A percentile compares a stretch with the other conserved stretches of the same genome.
phyloP scores from a whole-genome alignment of 2,329 filamentous ascomycete genomes.

The Davidsoniella australis region DNA sequence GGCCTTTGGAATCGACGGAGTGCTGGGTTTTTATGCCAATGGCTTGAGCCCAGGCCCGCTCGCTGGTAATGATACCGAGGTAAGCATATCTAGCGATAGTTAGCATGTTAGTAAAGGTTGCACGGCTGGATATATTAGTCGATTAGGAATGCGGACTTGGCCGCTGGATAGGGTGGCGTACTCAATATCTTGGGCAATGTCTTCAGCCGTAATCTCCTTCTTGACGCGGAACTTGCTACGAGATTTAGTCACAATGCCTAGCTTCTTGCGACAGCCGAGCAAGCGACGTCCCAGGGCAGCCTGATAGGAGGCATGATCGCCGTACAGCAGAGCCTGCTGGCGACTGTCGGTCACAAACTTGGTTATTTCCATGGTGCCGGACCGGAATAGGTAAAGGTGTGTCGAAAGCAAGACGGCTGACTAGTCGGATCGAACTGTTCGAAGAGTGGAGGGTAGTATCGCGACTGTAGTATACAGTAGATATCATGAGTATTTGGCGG shows the following conservation, averaged over 20 bases:
- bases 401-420: no score
- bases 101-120: background rate
- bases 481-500: background rate
- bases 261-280: constrained; percentile 66
- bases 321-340: constrained; percentile 69
- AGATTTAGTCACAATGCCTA: constrained; percentile 69
- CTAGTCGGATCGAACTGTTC: background rate
- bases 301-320: constrained; percentile 78
- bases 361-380: constrained; percentile 66
- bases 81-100: constrained; percentile 44
- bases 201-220: constrained; percentile 50
- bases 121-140: background rate
- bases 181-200: constrained; percentile 61
- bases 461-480: background rate
- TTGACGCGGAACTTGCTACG: constrained; percentile 71
- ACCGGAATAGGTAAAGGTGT: background rate
- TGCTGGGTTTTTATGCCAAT: constrained; percentile 85
- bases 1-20: constrained; percentile 60
- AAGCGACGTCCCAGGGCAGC: constrained; percentile 63
- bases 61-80: constrained; percentile 68
- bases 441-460: background rate
- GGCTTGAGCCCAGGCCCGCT: constrained; percentile 87
- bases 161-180: constrained; percentile 26
- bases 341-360: constrained; percentile 62
- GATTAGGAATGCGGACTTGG: background rate